These are phyloP conservation scores for Leccinum rimulosum DNA, from an alignment of 768 basidiomycete genomes.

Conservation along the genomic window DNA sequence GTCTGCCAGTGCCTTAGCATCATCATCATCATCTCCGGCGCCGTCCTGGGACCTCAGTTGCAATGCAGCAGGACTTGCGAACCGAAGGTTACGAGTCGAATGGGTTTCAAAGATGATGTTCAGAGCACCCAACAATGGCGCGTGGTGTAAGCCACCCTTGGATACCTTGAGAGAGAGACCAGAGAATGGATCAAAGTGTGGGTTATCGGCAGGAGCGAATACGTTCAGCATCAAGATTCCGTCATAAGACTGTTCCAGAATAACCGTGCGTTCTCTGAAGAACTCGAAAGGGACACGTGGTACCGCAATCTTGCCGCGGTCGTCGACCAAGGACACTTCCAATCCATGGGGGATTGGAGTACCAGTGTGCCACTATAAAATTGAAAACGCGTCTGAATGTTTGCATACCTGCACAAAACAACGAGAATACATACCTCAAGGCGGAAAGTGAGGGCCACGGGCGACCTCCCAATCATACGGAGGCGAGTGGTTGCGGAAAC, in stretches of 20 bases:
- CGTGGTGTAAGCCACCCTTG: not conserved
- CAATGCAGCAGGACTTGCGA: conserved; percentile 8
- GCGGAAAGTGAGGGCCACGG: not conserved
- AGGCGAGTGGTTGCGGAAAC: conserved; percentile 9
- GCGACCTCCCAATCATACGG: not conserved
- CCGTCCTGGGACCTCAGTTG: not conserved
- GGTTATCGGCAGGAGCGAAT: not conserved
- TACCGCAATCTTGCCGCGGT: not conserved
- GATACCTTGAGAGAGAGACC: conserved; percentile 6
- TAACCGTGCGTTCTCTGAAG: not conserved
- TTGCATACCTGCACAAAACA: too few relatives aligned
- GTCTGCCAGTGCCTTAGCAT: not conserved
- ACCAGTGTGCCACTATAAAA: conserved; percentile 2
- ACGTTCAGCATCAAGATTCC: conserved; percentile 7
- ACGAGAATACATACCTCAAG: not conserved
- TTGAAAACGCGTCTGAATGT: not conserved
- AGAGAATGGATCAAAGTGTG: conserved; percentile 7
- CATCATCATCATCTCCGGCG: not conserved
- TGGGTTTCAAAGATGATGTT: conserved; percentile 12
- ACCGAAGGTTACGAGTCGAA: conserved; percentile 11
- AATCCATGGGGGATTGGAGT: not conserved
- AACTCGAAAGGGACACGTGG: not conserved
- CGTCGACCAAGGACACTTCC: conserved; percentile 9
- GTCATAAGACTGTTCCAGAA: not conserved
- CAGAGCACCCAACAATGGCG: conserved; percentile 7